Evolutionary conservation across 163 green algal species (phyloP), one percentile per base, ranked within the genome.

Genomic region (Trebouxiophyceae sp.): DNA sequence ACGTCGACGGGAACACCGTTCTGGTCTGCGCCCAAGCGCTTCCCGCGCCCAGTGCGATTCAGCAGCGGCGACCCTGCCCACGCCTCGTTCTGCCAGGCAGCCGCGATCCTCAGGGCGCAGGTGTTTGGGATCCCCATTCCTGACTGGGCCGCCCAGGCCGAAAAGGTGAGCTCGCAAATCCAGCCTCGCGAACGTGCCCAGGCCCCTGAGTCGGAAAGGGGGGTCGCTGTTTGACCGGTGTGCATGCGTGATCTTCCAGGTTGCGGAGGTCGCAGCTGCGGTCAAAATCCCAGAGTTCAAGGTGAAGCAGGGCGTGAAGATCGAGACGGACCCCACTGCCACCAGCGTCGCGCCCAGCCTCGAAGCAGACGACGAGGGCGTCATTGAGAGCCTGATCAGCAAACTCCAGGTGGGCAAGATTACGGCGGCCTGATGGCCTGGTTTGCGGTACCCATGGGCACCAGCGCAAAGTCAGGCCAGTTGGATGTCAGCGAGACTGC

Each of bases 241-340:
- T 32, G 54, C 4, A n/a, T 33, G 28, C 28, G 12, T 3, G 24
- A 26, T 26, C 32, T 20, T 59, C 19, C 63, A 74, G 45, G 70
- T 81, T 23, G 73, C 61, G 26, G 33, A 66, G 20, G 67, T 61
- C 30, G 74, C 80, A 2, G 73, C 67, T 0, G 56, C 70, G 26
- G 78, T 98, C 32, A 29, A 70, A 3, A 77, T 97, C 26, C 70
- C 77, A 1, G 54, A 78, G 28, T 99, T 99, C 70, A 58, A 73
- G 70, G 88, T 93, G 31, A 89, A 87, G 63, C 75, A 84, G 56
- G 90, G 86, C 28, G 86, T 96, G 24, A 87, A 90, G 65, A 98
- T 99, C 62, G 93, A 98, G 80, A 99, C 93, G 33, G 94, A 99
- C 72, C 91, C 95, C 55, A 99, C 96, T 71, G 91, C 81, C 24